Evolutionary conservation across 371 early-diverging fungal genomes (phyloP), one percentile per base, ranked within the genome.

Genomic region (Gilbertella persicaria): DNA sequence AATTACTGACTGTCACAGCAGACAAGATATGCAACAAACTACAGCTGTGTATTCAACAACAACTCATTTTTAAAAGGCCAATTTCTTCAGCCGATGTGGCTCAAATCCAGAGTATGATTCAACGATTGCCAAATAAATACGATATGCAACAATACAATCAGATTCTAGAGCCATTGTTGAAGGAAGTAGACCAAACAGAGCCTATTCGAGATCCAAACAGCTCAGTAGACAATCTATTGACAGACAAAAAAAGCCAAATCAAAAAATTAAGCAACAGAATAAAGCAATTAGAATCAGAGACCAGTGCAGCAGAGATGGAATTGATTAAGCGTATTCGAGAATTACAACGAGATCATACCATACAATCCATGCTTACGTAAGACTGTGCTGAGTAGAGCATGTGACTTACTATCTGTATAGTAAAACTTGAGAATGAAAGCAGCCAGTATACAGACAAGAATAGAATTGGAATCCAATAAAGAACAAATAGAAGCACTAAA

Each of bases 391-490:
- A 2, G 28, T 28, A 5, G 24, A 8, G 9, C 3, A 26, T 10
- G 26, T 19, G 7, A 7, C 2, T 20, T 41, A 23, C 24, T 24
- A 35, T 16, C 14, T 37, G 19, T 55, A 9, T 48, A 64, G 64
- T 17, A 53, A 59, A 58, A 38, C 9, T 35, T 64, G 1, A 48
- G 51, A 28, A 16, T 50, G n/a, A 64, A 55, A 47, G 54, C 59
- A 36, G 55, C 50, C 0, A 42, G 45, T 26, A 46, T 55, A 12
- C 64, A 64, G 38, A 43, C 46, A 3, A n/a, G 42, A 14, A 45
- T 21, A n/a, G 64, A 64, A 39, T 13, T 58, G 9, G 24, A 43
- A 19, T 48, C 37, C 0, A 39, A 42, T 16, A 44, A 38, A 29
- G 23, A 5, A 2, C 45, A 54, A 20, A 29, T 50, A 8, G 45